phyloP scores from a whole-genome alignment of 148 eudicot genomes.

The Rheum nobile region DNA sequence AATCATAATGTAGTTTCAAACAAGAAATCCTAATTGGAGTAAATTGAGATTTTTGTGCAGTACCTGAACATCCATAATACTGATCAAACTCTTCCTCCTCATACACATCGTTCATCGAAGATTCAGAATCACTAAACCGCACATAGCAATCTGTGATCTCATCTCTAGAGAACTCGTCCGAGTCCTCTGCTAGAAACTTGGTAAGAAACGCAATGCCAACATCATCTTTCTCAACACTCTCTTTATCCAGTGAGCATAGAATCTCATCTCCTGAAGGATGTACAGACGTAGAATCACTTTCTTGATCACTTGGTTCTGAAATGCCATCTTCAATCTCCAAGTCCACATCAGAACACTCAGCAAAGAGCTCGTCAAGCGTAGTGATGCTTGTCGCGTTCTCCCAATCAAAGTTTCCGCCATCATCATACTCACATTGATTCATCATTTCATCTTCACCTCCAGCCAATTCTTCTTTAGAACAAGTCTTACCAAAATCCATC shows the following conservation, averaged over 20 bases:
- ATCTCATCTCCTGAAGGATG: not conserved
- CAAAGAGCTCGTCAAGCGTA: slow-evolving; percentile 27
- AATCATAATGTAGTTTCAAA: no score
- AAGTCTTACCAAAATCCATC: not conserved
- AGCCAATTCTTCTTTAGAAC: not conserved
- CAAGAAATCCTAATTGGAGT: not conserved
- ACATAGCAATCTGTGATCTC: not conserved
- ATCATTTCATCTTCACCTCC: slow-evolving; percentile 13
- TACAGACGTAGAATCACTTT: not conserved
- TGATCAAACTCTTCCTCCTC: not conserved
- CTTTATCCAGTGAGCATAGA: slow-evolving; percentile 5
- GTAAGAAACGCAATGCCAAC: not conserved
- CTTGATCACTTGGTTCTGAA: slow-evolving; percentile 10
- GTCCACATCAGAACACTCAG: slow-evolving; percentile 40
- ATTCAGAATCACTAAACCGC: slow-evolving; percentile 3
- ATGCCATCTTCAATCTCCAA: slow-evolving; percentile 18
- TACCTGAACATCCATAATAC: not conserved
- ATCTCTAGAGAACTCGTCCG: not conserved
- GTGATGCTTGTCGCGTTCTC: slow-evolving; percentile 14
- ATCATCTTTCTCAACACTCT: not conserved
- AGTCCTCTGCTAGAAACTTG: not conserved
- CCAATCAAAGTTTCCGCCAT: not conserved
- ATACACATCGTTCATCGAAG: not conserved
- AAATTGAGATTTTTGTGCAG: not conserved
- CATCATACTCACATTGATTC: slow-evolving; percentile 7